Percentiles rank a stretch among this genome's conserved stretches.
These are phyloP conservation scores for Globisporangium barbulae DNA, from an alignment of 352 stramenopile genomes.

Conservation along the genomic window DNA sequence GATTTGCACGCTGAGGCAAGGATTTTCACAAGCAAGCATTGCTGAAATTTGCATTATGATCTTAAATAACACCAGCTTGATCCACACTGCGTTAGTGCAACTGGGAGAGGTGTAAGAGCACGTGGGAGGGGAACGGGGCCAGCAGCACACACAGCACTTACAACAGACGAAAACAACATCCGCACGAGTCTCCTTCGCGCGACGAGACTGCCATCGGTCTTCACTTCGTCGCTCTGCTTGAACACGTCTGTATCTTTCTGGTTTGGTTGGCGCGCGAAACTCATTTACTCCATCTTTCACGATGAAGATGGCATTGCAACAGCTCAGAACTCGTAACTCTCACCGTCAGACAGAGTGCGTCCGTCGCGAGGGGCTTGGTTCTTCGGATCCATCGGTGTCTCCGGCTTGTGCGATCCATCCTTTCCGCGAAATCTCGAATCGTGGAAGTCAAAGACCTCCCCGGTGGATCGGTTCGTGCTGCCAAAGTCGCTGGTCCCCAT, in stretches of 20 bases:
- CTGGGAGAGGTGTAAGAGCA: constrained; percentile 1
- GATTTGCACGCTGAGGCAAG: neutral
- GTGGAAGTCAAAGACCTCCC: constrained; percentile 44
- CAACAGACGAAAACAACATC: constrained; percentile 5
- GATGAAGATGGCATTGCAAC: neutral
- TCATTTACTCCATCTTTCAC: neutral
- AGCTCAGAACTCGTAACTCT: constrained; percentile 76
- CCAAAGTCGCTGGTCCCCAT: constrained; percentile 20
- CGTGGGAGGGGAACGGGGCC: neutral
- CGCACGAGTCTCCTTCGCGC: constrained; percentile 1
- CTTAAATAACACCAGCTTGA: constrained; percentile 11
- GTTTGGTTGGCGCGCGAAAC: neutral
- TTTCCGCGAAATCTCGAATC: constrained; percentile 17
- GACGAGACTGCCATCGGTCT: constrained; percentile 7
- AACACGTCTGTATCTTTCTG: neutral
- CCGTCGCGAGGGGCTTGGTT: constrained; percentile 19
- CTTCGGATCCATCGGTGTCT: neutral
- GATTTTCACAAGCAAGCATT: constrained; percentile 4
- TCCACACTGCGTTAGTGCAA: constrained; percentile 2
- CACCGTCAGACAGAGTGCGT: constrained; percentile 53
- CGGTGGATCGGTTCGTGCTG: constrained; percentile 26
- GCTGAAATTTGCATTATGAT: constrained; percentile 10
- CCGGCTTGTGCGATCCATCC: constrained; percentile 21
- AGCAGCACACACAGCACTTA: neutral
- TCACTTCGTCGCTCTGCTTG: constrained; percentile 1